Evolutionary conservation across 768 basidiomycete genomes (phyloP), one percentile per base, ranked within the genome.

Genomic region (Agrocybe chaxingu): DNA sequence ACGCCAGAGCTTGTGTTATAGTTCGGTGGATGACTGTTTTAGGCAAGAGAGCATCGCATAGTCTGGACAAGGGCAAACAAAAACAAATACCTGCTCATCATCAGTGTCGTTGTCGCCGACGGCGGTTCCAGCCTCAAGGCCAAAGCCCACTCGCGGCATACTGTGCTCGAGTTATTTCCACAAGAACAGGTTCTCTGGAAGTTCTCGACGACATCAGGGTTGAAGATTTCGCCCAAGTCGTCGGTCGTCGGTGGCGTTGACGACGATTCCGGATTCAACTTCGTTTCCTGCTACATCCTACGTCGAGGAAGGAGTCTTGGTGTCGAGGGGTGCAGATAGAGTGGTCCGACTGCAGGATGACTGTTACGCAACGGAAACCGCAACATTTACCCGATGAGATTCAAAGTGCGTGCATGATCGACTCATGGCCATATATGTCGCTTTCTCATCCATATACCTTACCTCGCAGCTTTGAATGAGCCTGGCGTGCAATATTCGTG

Each of bases 401-500:
- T 54, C 75, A 81, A 72, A 76, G 82, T 82, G 68, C 60, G 77
- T 66, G 39, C 50, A 53, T 55, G 49, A 55, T 58, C 56, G 43
- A 51, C 55, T 48, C 41, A 39, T 52, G 52, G 34, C 52, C 54
- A 36, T 51, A 58, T 55, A 57, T 52, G 50, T 54, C 44, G 52
- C 42, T 52, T 50, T 55, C 48, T 49, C 11, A 45, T 40, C 52
- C 38, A 30, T 36, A 47, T 37, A 29, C 45, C 42, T 47, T 45
- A 45, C 41, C 48, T 55, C 53, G 29, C 57, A 88, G 85, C 82
- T 57, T 80, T 89, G 47, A 88, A 82, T 61, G 90, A 92, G 57
- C 89, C 90, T 11, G 91, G 89, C 52, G 74, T 87, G 33, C 85
- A 90, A 62, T 88, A 89, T 57, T 79, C 85, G 57, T 95, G 92